Base-by-base conservation (phyloP, 768 basidiomycete genomes). In the Lentinus tigrinus region DNA sequence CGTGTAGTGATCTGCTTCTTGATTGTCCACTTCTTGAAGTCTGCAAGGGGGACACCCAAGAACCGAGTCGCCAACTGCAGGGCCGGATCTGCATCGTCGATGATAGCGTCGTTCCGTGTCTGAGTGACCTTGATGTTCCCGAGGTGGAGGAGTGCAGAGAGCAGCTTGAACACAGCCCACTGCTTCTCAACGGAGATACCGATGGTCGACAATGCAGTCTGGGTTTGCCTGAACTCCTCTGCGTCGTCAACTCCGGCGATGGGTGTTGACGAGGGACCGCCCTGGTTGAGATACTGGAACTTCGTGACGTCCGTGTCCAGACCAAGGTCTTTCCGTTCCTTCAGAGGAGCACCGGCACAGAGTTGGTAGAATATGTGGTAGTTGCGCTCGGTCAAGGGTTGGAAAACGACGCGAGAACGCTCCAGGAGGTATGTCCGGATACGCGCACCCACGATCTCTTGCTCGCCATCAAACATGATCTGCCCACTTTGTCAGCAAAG, bases 361-460 rank as follows among this genome's bases (percentile, higher is more conserved):
- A 99, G 79, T 71, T 99, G 97, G 75, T 99, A 98, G 80, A 99
- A 99, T 66, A 99, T 98, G 73, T 99, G 97, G 75, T 98, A 99
- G 75, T 99, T 99, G 58, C 97, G 87, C 73, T 99, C 97, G 43
- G 91, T 95, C 57, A 91, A 80, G 17, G 97, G 96, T 73, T 99
- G 97, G 74, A 96, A 98, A 57, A 98, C 95, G 61, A 99, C 89
- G 60, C 97, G 88, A 39, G 97, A 98, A 40, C 97, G 93, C 70
- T 99, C 97, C 61, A 99, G 79, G 28, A 99, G 85, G 77, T 99
- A 99, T 52, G 97, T 99, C 66, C 97, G 87, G 65, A 99, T 98
- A n/a, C 96, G 87, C 4, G 97, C 97, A 49, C 97, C 97, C 61
- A 98, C 95, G 64, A 99, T 99, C 70, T 95, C 92, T 77, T 97